Conservation (phyloP, 768 basidiomycete genomes). For the Russula sp. region DNA sequence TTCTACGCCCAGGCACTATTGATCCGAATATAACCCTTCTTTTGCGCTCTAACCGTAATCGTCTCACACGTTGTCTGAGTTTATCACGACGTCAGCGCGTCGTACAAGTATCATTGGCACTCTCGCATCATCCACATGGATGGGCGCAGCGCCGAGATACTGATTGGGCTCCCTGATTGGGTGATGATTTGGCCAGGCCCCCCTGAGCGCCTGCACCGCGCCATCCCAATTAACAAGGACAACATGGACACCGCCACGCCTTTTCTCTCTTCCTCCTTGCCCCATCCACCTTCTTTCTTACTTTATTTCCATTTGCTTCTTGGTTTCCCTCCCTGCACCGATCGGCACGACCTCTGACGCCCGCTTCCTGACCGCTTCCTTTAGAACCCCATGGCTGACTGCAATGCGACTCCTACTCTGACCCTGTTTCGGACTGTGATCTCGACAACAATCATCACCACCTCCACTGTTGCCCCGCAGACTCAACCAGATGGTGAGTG, state of each 20-base stretch:
- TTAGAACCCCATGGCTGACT: constrained; percentile 22
- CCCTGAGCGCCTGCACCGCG: constrained; percentile 3
- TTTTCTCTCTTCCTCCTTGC: background rate
- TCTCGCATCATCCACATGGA: background rate
- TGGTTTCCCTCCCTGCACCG: background rate
- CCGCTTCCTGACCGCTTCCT: background rate
- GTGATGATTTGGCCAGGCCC: background rate
- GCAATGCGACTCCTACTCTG: constrained; percentile 19
- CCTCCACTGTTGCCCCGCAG: constrained; percentile 18
- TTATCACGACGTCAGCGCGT: constrained; percentile 1
- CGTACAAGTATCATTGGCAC: background rate
- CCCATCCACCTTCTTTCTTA: background rate
- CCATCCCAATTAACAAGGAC: background rate
- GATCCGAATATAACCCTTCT: background rate
- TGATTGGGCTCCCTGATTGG: constrained; percentile 4
- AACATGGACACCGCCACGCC: constrained; percentile 19
- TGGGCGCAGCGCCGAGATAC: constrained; percentile 14
- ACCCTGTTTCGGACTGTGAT: constrained; percentile 25
- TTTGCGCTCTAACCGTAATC: background rate
- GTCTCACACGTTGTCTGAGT: background rate
- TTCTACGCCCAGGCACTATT: constrained; percentile 1
- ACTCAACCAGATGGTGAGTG: constrained; percentile 26
- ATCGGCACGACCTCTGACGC: constrained; percentile 7
- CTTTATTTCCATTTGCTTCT: constrained; percentile 1
- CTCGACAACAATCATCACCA: constrained; percentile 23